Evolutionary conservation across 257 asterid species (phyloP), one percentile per base, ranked within the genome.

Genomic region (Fraxinus quadrangulata): DNA sequence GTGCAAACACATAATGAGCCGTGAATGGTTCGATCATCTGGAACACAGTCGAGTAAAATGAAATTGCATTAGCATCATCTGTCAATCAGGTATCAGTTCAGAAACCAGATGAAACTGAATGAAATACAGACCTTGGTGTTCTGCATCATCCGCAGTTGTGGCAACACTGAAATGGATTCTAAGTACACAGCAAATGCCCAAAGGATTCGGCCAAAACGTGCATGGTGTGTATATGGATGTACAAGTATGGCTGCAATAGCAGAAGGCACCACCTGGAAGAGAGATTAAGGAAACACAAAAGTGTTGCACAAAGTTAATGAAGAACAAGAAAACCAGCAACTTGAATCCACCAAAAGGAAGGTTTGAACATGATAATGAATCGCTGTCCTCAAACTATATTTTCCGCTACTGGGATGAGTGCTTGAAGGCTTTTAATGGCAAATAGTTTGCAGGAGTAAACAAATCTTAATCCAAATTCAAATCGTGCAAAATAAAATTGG

Each of bases 21-120:
- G 99, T 91, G 68, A 91, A 95, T 59, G 98, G 97, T 85, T 95
- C 99, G 12, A 95, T 84, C 91, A 91, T 87, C 98, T 93, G 91
- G 67, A 40, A 82, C 45, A 45, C 26, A 73, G 36, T 33, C 1
- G 71, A 33, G 66, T 14, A 49, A 59, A 33, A 28, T 23, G 31
- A 67, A 45, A 40, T 40, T 12, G 14, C 11, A 40, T 12, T 10
- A 40, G 49, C 14, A 11, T 11, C 0, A 40, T 40, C 14, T 10
- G 16, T 13, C n/a, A 2, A 23, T 30, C 6, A 24, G 66, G 23
- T 28, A 63, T 19, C 21, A 71, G 49, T 51, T 59, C 17, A 1
- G 45, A 69, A 14, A n/a, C 14, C 9, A 13, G 65, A 42, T 66
- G 49, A 4, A 69, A 72, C 9, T n/a, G 24, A 31, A 63, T n/a